These are phyloP conservation scores for Maudiozyma serrabonitensis DNA, from an alignment of 805 yeast species.

Conservation along the genomic window DNA sequence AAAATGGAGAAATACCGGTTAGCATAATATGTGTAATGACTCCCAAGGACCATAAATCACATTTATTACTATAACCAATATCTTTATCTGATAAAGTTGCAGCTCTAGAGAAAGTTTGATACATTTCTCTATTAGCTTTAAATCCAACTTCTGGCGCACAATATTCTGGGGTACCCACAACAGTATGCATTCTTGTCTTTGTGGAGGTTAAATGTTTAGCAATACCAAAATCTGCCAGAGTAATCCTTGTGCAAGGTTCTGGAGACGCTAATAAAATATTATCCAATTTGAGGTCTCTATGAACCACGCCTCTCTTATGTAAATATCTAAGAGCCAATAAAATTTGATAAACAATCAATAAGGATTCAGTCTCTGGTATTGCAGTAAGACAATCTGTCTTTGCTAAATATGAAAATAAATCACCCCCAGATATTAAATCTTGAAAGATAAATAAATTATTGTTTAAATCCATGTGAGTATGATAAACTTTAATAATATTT, in stretches of 20 bases:
- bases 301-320: conserved; percentile 46
- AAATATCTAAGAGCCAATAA: conserved; percentile 46
- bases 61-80: conserved; percentile 42
- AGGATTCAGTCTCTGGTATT: conserved; percentile 44
- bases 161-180: conserved; percentile 60
- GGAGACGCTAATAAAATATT: conserved; percentile 51
- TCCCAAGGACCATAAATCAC: conserved; percentile 67
- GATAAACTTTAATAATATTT: conserved; percentile 39
- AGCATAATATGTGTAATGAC: conserved; percentile 48
- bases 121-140: conserved; percentile 24
- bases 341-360: conserved; percentile 47
- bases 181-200: conserved; percentile 36
- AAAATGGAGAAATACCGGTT: conserved; percentile 59
- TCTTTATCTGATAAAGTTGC: conserved; percentile 18
- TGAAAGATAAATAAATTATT: conserved; percentile 37
- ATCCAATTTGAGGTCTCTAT: conserved; percentile 58
- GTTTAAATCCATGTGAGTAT: conserved; percentile 21
- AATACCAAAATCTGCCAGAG: conserved; percentile 63
- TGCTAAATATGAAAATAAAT: conserved; percentile 45
- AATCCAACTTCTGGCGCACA: conserved; percentile 64
- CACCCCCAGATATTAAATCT: conserved; percentile 48
- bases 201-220: conserved; percentile 30
- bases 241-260: conserved; percentile 41
- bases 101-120: conserved; percentile 19
- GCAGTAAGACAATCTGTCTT: conserved; percentile 33